Evolutionary conservation across 495 filamentous ascomycete species (phyloP), one percentile per base, ranked within the genome.

Genomic region (Neurospora cerealis): DNA sequence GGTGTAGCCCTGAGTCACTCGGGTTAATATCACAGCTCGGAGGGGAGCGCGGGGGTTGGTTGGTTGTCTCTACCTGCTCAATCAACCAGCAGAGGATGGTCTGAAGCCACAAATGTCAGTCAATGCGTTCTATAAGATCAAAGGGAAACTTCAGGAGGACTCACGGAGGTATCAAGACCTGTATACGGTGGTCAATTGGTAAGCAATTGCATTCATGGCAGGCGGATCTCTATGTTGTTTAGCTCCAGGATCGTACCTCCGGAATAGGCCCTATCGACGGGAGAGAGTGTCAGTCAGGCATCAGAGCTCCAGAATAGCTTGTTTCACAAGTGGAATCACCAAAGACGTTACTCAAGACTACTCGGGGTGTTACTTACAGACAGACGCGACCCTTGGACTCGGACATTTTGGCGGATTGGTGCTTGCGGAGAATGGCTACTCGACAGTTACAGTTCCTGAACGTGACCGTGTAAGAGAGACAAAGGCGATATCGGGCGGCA

Each of bases 151-250:
- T 79, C 90, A 89, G 77, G 87, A 88, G 8, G 19, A 38, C 69
- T 21, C 7, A 70, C 69, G 80, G 86, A 88, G 79, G 91, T 93
- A 79, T 92, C 90, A 70, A 93, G 86, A 74, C 91, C 91, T 80
- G 73, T 46, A 13, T 19, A 66, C 28, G 19, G 71, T 28, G 42
- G 19, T 10, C 21, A 21, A 17, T 48, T 13, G 46, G 66, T 78
- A 71, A 77, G 76, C 71, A 38, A 74, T 17, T n/a, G 21, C 34
- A 37, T 73, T 48, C 46, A n/a, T 69, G 71, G 36, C 32, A 72
- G 32, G 21, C 21, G 44, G 32, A 75, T 38, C 36, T n/a, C 40
- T 9, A 40, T 32, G 28, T 34, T 38, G 48, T 38, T 28, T 60
- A 72, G 44, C 34, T 71, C 42, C 39, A 36, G 70, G 34, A 60